Percentiles rank a stretch among this genome's conserved stretches.
Evolutionary conservation across 371 early-diverging fungal genomes (phyloP).

Genomic region (Cokeromyces recurvatus): DNA sequence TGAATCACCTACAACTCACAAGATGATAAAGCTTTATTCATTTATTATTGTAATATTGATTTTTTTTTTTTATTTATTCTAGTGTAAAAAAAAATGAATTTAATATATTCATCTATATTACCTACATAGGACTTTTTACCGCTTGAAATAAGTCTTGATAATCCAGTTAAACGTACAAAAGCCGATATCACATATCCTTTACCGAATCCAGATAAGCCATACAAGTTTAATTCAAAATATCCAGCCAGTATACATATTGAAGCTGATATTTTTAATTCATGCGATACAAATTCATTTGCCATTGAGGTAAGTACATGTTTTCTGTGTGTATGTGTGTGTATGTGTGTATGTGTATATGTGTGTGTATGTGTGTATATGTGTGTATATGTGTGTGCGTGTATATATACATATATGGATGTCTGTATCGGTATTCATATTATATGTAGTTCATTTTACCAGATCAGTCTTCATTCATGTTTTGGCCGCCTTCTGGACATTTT

Average conservation of each 20-base stretch:
- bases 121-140: constrained; percentile 38
- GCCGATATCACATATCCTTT: constrained; percentile 34
- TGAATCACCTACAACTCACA: constrained; percentile 19
- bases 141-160: constrained; percentile 25
- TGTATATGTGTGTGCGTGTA: no score
- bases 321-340: no score
- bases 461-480: constrained; percentile 26
- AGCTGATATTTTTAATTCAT: constrained; percentile 31
- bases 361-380: no score
- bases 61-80: no score
- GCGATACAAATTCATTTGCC: constrained; percentile 31
- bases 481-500: constrained; percentile 39
- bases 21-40: constrained; percentile 25
- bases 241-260: constrained; percentile 33
- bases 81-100: no score
- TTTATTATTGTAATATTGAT: constrained; percentile 27
- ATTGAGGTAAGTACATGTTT: constrained; percentile 31
- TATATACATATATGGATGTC: no score
- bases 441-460: constrained; percentile 34
- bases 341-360: no score
- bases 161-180: constrained; percentile 27
- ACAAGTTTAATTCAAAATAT: constrained; percentile 23
- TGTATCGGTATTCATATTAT: neutral
- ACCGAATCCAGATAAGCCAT: constrained; percentile 39
- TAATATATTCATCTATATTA: no score